Evolutionary conservation across 345 rosid genomes (phyloP).

Genomic region (Eucalyptus polybractea): DNA sequence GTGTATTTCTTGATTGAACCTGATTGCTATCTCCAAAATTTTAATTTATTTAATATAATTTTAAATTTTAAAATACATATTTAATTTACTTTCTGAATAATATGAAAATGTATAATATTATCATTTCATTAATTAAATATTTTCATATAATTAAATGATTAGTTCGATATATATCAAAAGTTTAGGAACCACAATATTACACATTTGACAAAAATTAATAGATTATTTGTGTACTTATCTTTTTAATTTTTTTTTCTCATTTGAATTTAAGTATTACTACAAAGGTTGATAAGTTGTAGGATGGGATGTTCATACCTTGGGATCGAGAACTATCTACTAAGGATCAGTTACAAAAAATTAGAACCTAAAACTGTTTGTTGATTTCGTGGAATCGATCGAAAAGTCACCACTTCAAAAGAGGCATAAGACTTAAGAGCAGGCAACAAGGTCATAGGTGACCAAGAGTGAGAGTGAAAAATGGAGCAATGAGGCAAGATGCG

Average conservation of each 20-base stretch:
- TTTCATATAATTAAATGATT: no score
- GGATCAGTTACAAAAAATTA: fast-evolving
- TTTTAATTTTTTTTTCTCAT: no score
- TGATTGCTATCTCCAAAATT: neutral
- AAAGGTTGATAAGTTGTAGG: fast-evolving
- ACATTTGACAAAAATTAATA: fast-evolving
- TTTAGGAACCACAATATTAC: fast-evolving
- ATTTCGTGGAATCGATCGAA: fast-evolving
- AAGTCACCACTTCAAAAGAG: no score
- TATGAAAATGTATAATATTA: neutral
- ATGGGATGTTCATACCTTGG: no score
- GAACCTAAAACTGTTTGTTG: fast-evolving
- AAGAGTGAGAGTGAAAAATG: no score
- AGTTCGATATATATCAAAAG: neutral
- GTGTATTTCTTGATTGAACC: no score
- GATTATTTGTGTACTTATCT: neutral
- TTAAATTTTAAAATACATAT: fast-evolving
- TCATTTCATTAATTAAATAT: neutral
- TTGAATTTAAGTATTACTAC: neutral
- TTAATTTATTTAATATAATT: neutral
- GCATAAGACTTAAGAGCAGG: no score
- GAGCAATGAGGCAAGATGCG: fast-evolving
- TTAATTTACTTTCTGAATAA: fast-evolving
- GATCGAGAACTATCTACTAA: no score
- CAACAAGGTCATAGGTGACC: fast-evolving